Percentiles rank a stretch among this genome's conserved stretches.
Evolutionary conservation across 2,329 filamentous ascomycete species (phyloP).

Genomic region (Ascochyta rabiei): DNA sequence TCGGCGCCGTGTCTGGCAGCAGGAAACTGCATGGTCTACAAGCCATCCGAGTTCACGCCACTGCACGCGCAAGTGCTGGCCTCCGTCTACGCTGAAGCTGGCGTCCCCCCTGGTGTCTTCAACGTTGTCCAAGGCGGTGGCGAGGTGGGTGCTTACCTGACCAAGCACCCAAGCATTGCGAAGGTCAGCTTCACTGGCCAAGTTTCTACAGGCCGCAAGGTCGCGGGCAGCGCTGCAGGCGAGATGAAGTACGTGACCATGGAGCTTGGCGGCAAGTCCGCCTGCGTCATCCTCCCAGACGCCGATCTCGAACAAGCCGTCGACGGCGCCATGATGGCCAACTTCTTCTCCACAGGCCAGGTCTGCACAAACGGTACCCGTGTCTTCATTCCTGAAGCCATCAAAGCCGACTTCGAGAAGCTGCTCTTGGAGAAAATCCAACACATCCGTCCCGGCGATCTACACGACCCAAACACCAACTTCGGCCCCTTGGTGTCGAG

Average conservation of each 20-base stretch:
- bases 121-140: conserved; percentile 84
- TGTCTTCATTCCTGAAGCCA: conserved; percentile 74
- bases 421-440: conserved; percentile 72
- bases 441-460: conserved; percentile 72
- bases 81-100: conserved; percentile 77
- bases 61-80: conserved; percentile 80
- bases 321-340: conserved; percentile 89
- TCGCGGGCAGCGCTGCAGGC: conserved; percentile 74
- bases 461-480: conserved; percentile 76
- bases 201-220: conserved; percentile 81
- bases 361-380: conserved; percentile 93
- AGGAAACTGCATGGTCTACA: conserved; percentile 90
- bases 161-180: conserved; percentile 72
- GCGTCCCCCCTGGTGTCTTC: conserved; percentile 81
- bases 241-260: conserved; percentile 91
- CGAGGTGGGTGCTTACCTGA: conserved; percentile 76
- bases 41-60: conserved; percentile 85
- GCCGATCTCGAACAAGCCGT: conserved; percentile 80
- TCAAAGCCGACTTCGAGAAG: conserved; percentile 73
- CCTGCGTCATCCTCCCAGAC: conserved; percentile 79
- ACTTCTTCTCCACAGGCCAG: conserved; percentile 90
- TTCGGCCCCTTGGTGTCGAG: conserved; percentile 82
- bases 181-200: conserved; percentile 93
- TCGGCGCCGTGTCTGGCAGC: conserved; percentile 83
- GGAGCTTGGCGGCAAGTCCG: conserved; percentile 89